A percentile compares a stretch with the other conserved stretches of the same genome.
Evolutionary conservation across 805 yeast species (phyloP).

Genomic region (Nakazawaea molendinolei): DNA sequence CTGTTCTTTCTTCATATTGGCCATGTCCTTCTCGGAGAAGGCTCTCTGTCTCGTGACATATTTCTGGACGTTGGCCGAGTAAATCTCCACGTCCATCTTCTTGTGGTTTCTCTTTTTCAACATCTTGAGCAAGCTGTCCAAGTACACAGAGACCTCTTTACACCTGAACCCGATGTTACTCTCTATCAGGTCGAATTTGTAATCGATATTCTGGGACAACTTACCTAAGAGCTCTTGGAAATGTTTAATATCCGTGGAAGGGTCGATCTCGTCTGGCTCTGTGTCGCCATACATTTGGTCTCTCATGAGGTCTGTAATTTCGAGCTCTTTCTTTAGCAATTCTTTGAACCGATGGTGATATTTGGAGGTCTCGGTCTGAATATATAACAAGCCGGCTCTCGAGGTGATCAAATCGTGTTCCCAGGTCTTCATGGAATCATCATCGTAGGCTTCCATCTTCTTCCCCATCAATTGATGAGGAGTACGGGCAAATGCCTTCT

Average conservation of each 20-base stretch:
- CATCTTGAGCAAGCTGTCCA: constrained; percentile 31
- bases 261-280: constrained; percentile 21
- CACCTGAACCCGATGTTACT: constrained; percentile 28
- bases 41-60: constrained; percentile 26
- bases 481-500: constrained; percentile 28
- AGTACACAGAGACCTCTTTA: constrained; percentile 30
- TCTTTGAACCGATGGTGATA: constrained; percentile 21
- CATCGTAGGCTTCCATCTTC: constrained; percentile 25
- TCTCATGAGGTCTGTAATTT: constrained; percentile 22
- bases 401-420: constrained; percentile 35
- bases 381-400: constrained; percentile 36
- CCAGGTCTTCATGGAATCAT: constrained; percentile 33
- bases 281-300: constrained; percentile 15
- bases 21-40: constrained; percentile 31
- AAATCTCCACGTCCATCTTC: constrained; percentile 33
- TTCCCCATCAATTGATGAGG: constrained; percentile 30
- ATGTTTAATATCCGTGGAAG: constrained; percentile 23
- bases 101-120: constrained; percentile 38
- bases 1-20: constrained; percentile 27
- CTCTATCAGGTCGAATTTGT: constrained; percentile 17
- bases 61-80: constrained; percentile 31
- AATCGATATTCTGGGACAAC: constrained; percentile 18
- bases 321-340: constrained; percentile 19
- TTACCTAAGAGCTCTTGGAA: constrained; percentile 20
- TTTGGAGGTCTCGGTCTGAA: constrained; percentile 25